Conservation (phyloP, 345 rosid genomes). For the Laguncularia racemosa region DNA sequence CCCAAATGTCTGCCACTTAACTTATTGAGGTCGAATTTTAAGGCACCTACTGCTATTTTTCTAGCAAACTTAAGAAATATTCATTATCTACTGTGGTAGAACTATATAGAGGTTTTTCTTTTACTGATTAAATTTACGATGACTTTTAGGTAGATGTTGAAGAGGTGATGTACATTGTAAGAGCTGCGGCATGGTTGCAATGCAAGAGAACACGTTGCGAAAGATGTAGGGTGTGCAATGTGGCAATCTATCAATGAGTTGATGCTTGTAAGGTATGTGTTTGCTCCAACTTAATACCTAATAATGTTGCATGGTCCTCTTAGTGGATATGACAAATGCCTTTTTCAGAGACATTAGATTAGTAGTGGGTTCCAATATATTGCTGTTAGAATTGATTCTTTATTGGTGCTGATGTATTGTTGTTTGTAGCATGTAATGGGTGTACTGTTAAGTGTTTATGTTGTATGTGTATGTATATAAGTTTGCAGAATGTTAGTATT, state of each 20-base stretch:
- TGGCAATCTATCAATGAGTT: constrained; percentile 84
- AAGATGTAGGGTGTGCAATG: constrained; percentile 90
- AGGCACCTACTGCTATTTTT: no score
- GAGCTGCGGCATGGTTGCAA: constrained; percentile 94
- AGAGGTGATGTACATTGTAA: constrained; percentile 76
- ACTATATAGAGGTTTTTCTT: not conserved
- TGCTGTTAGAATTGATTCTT: no score
- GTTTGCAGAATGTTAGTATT: no score
- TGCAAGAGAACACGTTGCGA: constrained; percentile 58
- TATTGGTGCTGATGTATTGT: no score
- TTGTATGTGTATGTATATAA: no score
- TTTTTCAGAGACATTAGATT: not conserved
- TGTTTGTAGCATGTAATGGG: no score
- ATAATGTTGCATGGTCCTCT: not conserved
- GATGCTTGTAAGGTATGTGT: constrained; percentile 75
- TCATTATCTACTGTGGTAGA: not conserved
- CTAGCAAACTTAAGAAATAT: not conserved
- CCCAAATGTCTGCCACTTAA: no score
- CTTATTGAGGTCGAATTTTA: no score
- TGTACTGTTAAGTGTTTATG: no score
- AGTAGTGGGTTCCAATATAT: not conserved
- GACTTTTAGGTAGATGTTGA: constrained; percentile 66
- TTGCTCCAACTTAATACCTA: not conserved
- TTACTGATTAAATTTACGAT: not conserved
- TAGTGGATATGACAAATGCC: not conserved